These are phyloP conservation scores for Prunus mira DNA, from an alignment of 306 rosid genomes.

Conservation along the genomic window DNA sequence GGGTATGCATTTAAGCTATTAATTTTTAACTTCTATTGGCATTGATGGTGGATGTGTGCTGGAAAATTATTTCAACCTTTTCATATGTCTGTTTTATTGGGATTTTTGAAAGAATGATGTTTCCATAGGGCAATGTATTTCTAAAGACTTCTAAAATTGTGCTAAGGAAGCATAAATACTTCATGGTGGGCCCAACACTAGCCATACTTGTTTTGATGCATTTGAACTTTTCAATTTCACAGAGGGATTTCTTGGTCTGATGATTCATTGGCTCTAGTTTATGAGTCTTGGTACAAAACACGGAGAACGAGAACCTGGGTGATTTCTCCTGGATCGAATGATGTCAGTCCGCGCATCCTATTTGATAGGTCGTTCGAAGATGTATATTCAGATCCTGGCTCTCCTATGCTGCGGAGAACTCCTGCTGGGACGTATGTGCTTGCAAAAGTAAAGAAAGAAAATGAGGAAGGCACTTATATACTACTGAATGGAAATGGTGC, in stretches of 20 bases:
- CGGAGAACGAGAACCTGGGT: slow-evolving; percentile 77
- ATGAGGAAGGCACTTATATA: slow-evolving; percentile 56
- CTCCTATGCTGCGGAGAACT: slow-evolving; percentile 92
- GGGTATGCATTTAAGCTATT: slow-evolving; percentile 55
- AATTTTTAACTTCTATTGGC: background rate
- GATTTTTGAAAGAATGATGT: background rate
- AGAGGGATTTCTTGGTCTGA: slow-evolving; percentile 98
- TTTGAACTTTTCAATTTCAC: slow-evolving; percentile 29
- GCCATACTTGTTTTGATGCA: background rate
- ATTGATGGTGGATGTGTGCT: background rate
- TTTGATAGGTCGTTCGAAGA: slow-evolving; percentile 98
- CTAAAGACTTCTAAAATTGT: slow-evolving; percentile 6
- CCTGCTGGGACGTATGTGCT: slow-evolving; percentile 75
- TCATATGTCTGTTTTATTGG: background rate
- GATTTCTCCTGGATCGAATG: slow-evolving; percentile 74
- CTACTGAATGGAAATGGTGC: slow-evolving; percentile 91
- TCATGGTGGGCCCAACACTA: background rate
- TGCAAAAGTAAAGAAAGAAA: slow-evolving; percentile 68
- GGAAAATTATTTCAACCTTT: background rate
- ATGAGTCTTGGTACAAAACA: slow-evolving; percentile 98
- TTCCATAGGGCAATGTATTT: background rate
- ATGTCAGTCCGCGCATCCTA: slow-evolving; percentile 61
- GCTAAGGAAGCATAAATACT: background rate
- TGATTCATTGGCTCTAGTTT: slow-evolving; percentile 82
- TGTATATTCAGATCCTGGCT: slow-evolving; percentile 97